Base-by-base conservation (phyloP, 2,329 filamentous ascomycete genomes). In the Catunica adiposa region DNA sequence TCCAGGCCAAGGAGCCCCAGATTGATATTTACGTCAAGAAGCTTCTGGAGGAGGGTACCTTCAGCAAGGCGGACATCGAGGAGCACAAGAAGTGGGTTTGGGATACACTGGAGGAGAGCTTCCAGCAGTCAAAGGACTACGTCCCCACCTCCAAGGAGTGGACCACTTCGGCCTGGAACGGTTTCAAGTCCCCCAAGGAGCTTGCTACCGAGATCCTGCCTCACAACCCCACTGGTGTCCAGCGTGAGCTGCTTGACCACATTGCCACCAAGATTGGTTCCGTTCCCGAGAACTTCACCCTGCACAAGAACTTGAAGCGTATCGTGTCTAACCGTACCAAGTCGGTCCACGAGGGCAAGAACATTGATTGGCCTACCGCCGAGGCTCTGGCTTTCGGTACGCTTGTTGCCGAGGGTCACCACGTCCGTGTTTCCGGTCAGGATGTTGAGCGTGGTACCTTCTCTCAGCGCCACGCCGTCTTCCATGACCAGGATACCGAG, bases 61-160 rank as follows among this genome's bases (percentile, higher is more conserved):
- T 98, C 73, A 95, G 87, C 62, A 90, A 95, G 73, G 89, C 92
- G 64, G 92, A 98, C 67, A 84, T 98, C 59, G 90, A 98, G 58
- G 92, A 98, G 76, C 92, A 98, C 78, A 95, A 94, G 78, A 86
- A 94, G 69, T 98, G 92, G 92, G 92, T 97, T 59, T 98, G 90
- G 92, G 86, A 86, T 60, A 97, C 97, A 89, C 78, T 98, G 57
- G 90, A 95, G 66, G 90, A 97, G 70, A 96, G 89, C 73, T 98
- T 97, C 70, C 78, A 88, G 64, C 89, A 90, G 71, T 95, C 89
- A 71, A 97, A 94, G 72, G 90, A 98, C 65, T 98, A 98, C 72
- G 85, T 90, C 69, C 88, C 92, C 48, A 94, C 86, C 42, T 86
- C 89, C 62, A 94, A 95, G 73, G 92, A 98, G 72, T 98, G 92